Conservation (phyloP, 2,329 filamentous ascomycete genomes). For the Truncatella angustata region DNA sequence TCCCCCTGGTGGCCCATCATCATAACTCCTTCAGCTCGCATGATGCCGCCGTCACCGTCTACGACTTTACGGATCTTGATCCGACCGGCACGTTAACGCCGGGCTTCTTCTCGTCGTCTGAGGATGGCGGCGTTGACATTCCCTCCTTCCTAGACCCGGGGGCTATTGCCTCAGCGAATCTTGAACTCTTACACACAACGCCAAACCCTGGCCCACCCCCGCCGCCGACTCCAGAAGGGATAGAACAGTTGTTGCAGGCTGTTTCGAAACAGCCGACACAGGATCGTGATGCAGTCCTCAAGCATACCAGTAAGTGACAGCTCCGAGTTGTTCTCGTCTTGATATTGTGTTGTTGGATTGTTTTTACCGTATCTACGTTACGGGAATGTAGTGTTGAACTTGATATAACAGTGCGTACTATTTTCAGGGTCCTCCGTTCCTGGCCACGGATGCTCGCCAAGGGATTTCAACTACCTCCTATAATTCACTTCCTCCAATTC, state of each 20-base stretch:
- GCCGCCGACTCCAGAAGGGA: conserved; percentile 2
- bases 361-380: too few relatives aligned
- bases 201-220: neutral
- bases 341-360: too few relatives aligned
- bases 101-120: conserved; percentile 7
- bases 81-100: neutral
- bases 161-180: neutral
- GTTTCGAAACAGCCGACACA: neutral
- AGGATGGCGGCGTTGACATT: conserved; percentile 5
- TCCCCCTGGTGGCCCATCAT: neutral
- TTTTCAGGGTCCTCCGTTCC: conserved; percentile 33
- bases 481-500: conserved; percentile 30
- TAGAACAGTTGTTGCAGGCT: neutral
- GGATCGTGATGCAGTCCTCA: neutral
- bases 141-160: neutral
- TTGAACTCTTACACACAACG: conserved; percentile 1
- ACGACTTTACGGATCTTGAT: neutral
- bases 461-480: conserved; percentile 33
- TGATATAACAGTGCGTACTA: conserved; percentile 18
- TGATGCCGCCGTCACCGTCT: neutral
- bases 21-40: neutral
- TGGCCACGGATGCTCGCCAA: conserved; percentile 38
- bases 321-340: neutral
- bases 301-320: conserved; percentile 5
- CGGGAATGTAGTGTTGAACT: neutral